Percentiles rank a stretch among this genome's conserved stretches.
These are phyloP conservation scores for Mercurialis annua DNA, from an alignment of 345 rosid genomes.

Conservation along the genomic window DNA sequence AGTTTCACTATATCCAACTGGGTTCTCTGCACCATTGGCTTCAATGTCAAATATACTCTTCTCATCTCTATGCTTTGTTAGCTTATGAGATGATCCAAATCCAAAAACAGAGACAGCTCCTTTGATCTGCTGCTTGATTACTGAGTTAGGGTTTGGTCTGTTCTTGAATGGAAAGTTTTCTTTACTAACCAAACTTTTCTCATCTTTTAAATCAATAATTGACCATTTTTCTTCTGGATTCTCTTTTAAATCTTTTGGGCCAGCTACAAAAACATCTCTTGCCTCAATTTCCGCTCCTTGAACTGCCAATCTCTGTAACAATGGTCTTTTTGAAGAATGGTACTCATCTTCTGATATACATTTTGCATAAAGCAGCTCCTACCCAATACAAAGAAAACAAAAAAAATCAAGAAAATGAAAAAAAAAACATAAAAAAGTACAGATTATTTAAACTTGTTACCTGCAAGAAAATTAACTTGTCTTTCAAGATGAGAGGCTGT, in stretches of 20 bases:
- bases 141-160: slow-evolving; percentile 39
- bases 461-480: slow-evolving; percentile 73
- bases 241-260: slow-evolving; percentile 31
- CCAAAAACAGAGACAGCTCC: slow-evolving; percentile 62
- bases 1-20: slow-evolving; percentile 41
- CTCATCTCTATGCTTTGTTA: slow-evolving; percentile 34
- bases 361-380: slow-evolving; percentile 70
- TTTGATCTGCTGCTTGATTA: slow-evolving; percentile 58
- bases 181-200: slow-evolving; percentile 29
- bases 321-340: slow-evolving; percentile 69
- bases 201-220: slow-evolving; percentile 63
- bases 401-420: neutral
- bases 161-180: slow-evolving; percentile 33
- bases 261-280: slow-evolving; percentile 45
- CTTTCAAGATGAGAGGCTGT: slow-evolving; percentile 49
- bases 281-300: slow-evolving; percentile 71
- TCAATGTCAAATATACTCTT: slow-evolving; percentile 50
- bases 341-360: slow-evolving; percentile 66
- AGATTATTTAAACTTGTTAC: slow-evolving; percentile 21
- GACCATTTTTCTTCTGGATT: slow-evolving; percentile 64
- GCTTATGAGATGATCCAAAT: slow-evolving; percentile 40
- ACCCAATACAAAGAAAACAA: neutral
- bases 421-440: too few relatives aligned
- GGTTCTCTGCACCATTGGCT: slow-evolving; percentile 36
- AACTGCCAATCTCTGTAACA: slow-evolving; percentile 62